Conservation (phyloP, 768 basidiomycete species). For the Termitomyces sp. region DNA sequence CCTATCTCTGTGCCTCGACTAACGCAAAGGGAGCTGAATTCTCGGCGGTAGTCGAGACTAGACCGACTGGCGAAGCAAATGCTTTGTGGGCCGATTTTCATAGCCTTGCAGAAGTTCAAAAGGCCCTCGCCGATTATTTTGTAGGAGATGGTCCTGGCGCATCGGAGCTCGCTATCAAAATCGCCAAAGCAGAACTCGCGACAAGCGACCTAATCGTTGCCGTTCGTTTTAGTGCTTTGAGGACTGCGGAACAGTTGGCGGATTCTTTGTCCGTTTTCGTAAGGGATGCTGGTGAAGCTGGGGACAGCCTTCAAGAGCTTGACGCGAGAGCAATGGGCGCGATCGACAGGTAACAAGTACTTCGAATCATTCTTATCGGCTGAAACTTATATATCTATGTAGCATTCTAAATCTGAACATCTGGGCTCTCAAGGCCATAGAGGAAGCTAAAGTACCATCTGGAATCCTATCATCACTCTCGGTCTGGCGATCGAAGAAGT, state of each 20-base stretch:
- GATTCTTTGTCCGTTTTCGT: slow-evolving; percentile 37
- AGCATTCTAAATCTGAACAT: slow-evolving; percentile 51
- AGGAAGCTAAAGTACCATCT: slow-evolving; percentile 15
- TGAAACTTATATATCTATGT: not conserved
- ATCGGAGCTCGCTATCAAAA: slow-evolving; percentile 43
- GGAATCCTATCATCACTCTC: slow-evolving; percentile 6
- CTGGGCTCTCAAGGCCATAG: slow-evolving; percentile 43
- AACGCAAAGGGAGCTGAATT: not conserved
- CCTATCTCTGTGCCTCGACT: not conserved
- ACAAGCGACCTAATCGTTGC: slow-evolving; percentile 47
- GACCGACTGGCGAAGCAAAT: not conserved
- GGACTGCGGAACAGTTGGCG: slow-evolving; percentile 38
- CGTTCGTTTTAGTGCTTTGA: slow-evolving; percentile 44
- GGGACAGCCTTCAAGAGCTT: slow-evolving; percentile 42
- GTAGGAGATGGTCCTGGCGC: slow-evolving; percentile 38
- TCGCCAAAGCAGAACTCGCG: slow-evolving; percentile 53
- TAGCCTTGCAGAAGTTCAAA: slow-evolving; percentile 38
- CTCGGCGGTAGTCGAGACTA: not conserved
- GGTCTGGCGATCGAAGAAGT: slow-evolving; percentile 8
- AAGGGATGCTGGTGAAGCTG: slow-evolving; percentile 37
- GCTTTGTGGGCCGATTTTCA: slow-evolving; percentile 35
- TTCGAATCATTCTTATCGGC: not conserved
- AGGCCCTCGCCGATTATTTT: slow-evolving; percentile 40
- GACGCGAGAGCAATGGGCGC: slow-evolving; percentile 46
- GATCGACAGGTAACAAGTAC: slow-evolving; percentile 42